Base-by-base conservation (phyloP, 1,139 yeast species). In the Suhomyces bolitotheri region DNA sequence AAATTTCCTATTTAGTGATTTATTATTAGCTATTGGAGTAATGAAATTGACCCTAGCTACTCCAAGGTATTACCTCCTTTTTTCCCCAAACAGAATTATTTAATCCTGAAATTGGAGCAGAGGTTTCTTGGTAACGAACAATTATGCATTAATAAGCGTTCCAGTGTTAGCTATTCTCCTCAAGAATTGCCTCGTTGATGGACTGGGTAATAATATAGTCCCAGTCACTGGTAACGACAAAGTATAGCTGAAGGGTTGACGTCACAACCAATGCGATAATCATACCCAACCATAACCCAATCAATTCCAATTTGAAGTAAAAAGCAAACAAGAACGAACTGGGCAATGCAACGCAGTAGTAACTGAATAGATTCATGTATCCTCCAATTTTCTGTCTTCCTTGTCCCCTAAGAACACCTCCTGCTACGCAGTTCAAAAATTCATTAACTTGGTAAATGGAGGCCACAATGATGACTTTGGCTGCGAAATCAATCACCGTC, bases 361-460 rank as follows among this genome's bases (percentile, higher is more conserved):
- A 81, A 27, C 78, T 65, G 31, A 78, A 53, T 12, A 81, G 53
- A 52, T 78, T 80, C 41, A 80, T 54, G 46, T 72, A 66, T 2
- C 85, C 84, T 3, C 86, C 87, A 43, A 80, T 76, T 40, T 69
- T 69, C 51, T 81, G 87, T 48, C 85, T 60, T 4, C 86, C 87
- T 56, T 80, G 87, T 7, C 82, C 86, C 46, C 87, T 64, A 38
- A 81, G 61, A 16, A 80, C 60, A 2, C 86, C 87, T 4, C 76
- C 78, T 2, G 80, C 68, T 14, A 73, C 60, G 45, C 83, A 78
- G 14, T 78, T 59, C 28, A 80, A 46, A 38, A 68, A 69, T 49
- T 80, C 87, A 44, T 71, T 72, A 22, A 80, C 54, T 54, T 81
- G 87, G 50, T 79, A 79, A 4, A 78, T 41, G 2, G 85, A 76